Conservation (phyloP, 2,329 filamentous ascomycete genomes). For the Penicillium sp. region DNA sequence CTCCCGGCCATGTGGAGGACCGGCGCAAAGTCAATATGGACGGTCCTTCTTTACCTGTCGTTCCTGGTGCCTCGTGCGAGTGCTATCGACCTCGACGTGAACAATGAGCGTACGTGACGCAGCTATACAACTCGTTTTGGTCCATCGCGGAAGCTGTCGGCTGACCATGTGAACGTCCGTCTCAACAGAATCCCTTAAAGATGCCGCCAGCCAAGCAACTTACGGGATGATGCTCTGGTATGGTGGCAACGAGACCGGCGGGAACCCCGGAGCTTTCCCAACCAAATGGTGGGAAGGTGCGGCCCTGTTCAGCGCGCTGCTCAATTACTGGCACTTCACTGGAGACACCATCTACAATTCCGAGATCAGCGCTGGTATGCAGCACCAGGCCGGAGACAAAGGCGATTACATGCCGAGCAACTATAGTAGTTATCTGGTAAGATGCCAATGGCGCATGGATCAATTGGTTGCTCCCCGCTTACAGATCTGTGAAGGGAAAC, state of each 20-base stretch:
- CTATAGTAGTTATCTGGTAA: conserved; percentile 33
- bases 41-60: conserved; percentile 8
- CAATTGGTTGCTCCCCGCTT: too few species aligned
- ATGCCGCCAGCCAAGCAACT: conserved; percentile 44
- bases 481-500: conserved; percentile 56
- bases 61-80: conserved; percentile 3
- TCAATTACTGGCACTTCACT: conserved; percentile 69
- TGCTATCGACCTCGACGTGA: conserved; percentile 10
- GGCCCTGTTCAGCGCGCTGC: conserved; percentile 64
- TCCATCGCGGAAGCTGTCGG: not conserved
- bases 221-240: conserved; percentile 54
- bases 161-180: not conserved
- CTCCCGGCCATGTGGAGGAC: conserved; percentile 8
- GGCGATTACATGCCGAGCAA: conserved; percentile 40
- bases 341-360: conserved; percentile 63
- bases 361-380: conserved; percentile 47
- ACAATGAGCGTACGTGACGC: conserved; percentile 8
- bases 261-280: conserved; percentile 56
- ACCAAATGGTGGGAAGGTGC: conserved; percentile 76
- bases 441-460: not conserved
- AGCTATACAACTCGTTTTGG: not conserved
- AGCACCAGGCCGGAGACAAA: conserved; percentile 33
- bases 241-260: conserved; percentile 51
- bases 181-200: conserved; percentile 43
- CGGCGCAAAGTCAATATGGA: conserved; percentile 10